Conservation (phyloP, 805 yeast genomes). For the Candida schatavii region DNA sequence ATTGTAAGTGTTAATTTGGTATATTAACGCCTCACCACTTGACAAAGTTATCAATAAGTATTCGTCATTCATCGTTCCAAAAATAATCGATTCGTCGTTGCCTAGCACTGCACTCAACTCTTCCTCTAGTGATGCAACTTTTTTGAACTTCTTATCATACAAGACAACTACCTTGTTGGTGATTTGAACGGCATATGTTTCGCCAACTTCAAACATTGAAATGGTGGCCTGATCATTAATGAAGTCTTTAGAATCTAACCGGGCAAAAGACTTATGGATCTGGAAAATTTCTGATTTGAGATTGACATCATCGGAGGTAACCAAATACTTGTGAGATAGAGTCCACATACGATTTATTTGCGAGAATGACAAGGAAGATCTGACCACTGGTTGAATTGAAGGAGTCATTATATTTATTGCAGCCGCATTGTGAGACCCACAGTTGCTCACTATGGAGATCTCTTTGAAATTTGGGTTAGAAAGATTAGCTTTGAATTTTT, state of each 20-base stretch:
- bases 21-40: conserved; percentile 68
- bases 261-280: conserved; percentile 58
- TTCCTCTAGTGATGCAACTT: conserved; percentile 45
- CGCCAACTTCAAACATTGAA: conserved; percentile 58
- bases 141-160: conserved; percentile 58
- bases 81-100: conserved; percentile 54
- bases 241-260: conserved; percentile 60
- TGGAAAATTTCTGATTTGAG: conserved; percentile 67
- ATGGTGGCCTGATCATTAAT: conserved; percentile 62
- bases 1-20: conserved; percentile 38
- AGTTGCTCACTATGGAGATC: conserved; percentile 63
- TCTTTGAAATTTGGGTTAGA: conserved; percentile 68
- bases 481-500: conserved; percentile 55
- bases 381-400: conserved; percentile 63
- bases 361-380: conserved; percentile 67
- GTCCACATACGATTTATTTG: conserved; percentile 79
- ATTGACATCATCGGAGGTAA: conserved; percentile 67
- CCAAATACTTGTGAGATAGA: conserved; percentile 55
- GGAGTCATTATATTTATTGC: conserved; percentile 63
- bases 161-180: conserved; percentile 63
- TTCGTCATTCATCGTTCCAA: conserved; percentile 61
- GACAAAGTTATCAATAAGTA: conserved; percentile 60
- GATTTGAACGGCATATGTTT: conserved; percentile 66
- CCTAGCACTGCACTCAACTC: conserved; percentile 21
- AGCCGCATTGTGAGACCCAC: conserved; percentile 60